Evolutionary conservation across 2,329 filamentous ascomycete genomes (phyloP).

Genomic region (Pseudocercospora fuligena): DNA sequence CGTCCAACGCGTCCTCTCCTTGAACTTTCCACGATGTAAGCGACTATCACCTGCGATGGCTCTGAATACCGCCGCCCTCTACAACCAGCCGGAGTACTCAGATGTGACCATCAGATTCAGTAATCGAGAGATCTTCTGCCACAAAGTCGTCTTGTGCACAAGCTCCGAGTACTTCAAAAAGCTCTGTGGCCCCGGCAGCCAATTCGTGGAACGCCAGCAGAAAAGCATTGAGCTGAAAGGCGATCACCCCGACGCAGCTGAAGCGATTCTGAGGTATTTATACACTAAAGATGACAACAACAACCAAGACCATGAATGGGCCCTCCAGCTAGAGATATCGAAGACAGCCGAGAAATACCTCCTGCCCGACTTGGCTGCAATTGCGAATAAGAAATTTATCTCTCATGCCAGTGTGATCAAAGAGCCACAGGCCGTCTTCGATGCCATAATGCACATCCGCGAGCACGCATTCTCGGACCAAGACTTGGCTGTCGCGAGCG

Average conservation of each 20-base stretch:
- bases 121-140: slow-evolving; percentile 13
- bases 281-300: slow-evolving; percentile 2
- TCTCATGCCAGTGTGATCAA: neutral
- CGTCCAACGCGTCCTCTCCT: neutral
- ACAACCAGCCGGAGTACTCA: slow-evolving; percentile 15
- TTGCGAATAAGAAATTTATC: neutral
- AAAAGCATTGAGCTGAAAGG: slow-evolving; percentile 18
- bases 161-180: slow-evolving; percentile 23
- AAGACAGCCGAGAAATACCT: neutral
- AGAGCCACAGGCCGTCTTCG: neutral
- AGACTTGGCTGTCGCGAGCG: neutral
- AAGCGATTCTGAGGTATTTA: slow-evolving; percentile 16
- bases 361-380: neutral
- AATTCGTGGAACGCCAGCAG: slow-evolving; percentile 11
- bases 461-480: neutral
- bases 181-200: slow-evolving; percentile 13
- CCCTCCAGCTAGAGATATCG: slow-evolving; percentile 10
- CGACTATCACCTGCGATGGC: neutral
- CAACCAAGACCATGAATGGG: neutral
- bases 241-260: slow-evolving; percentile 19
- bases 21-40: neutral
- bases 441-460: slow-evolving; percentile 7
- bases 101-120: slow-evolving; percentile 20
- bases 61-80: neutral
- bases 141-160: slow-evolving; percentile 21